Base-by-base conservation (phyloP, 2,329 filamentous ascomycete genomes). In the Plenodomus biglobosus region DNA sequence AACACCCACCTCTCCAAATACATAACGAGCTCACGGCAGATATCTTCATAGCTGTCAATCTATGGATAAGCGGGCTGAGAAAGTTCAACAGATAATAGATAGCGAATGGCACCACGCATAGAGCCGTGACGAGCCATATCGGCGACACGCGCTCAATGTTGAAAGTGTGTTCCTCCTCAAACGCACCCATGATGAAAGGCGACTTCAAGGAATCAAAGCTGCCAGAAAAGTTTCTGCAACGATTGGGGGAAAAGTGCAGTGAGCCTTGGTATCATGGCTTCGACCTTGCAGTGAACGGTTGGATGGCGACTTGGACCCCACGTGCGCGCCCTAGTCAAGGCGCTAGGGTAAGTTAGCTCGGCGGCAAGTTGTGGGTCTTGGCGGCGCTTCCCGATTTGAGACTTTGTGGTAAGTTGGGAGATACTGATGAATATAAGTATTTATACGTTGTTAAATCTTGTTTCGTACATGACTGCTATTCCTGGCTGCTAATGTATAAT, bases 21-120 rank as follows among this genome's bases (percentile, higher is more conserved):
- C 7, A 13, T 37, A 47, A 37, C 59, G 38, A 10, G 8, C 35
- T 18, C 53, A 69, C 69, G 51, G 68, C 66, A 44, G 61, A 64
- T 48, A 72, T 68, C 35, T 55, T 65, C 66, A 71, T 67, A 36
- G 49, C 56, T 27, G 53, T 56, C 13, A 57, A 55, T 6, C 56
- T 53, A 39, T 60, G 56, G 32, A 63, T 56, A 20, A 60, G 38
- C n/a, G 60, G 53, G 40, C 58, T 61, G 17, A 62, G 52, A 22
- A 61, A 55, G 32, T 53, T 58, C 38, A 61, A 48, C 15, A 62
- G 40, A 42, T 50, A 56, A 38, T 58, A 64, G 30, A 61, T 24
- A 4, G 48, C 43, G 38, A 56, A 56, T 8, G 59, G 59, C 17
- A 61, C 56, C 8, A 64, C 50, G 35, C 55, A 59, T 15, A 62